These are phyloP conservation scores for Eucommia ulmoides DNA, from an alignment of 257 asterid genomes.

Conservation along the genomic window DNA sequence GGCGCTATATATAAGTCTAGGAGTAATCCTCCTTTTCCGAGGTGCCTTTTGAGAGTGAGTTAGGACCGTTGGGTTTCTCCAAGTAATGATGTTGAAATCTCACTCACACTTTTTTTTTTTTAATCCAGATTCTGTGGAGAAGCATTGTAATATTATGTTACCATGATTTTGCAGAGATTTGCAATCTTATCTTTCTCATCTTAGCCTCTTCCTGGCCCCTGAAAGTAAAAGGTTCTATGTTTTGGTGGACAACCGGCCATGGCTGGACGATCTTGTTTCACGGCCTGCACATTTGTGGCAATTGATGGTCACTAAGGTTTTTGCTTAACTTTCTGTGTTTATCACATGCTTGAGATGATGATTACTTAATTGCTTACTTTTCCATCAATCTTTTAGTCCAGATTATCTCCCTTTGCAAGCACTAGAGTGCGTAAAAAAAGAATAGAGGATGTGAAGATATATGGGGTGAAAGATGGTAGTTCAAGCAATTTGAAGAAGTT, in stretches of 20 bases:
- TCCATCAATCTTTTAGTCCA: conserved; percentile 36
- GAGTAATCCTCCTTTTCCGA: no score
- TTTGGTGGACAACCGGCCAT: conserved; percentile 90
- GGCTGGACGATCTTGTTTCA: conserved; percentile 75
- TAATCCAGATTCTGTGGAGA: no score
- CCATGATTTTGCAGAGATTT: conserved; percentile 69
- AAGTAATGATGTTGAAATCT: background rate
- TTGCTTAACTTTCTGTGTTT: conserved; percentile 11
- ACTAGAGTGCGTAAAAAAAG: conserved; percentile 49
- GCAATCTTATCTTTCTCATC: conserved; percentile 94
- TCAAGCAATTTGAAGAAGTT: conserved; percentile 27
- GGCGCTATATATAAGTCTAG: no score
- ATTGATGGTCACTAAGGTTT: conserved; percentile 92
- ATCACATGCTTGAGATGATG: background rate
- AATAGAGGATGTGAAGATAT: conserved; percentile 24
- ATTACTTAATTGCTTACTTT: background rate
- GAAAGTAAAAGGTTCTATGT: conserved; percentile 68
- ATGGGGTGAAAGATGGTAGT: conserved; percentile 29
- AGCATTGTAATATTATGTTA: background rate
- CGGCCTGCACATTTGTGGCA: conserved; percentile 89
- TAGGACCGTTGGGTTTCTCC: background rate
- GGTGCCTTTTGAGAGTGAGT: no score
- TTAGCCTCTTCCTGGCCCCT: conserved; percentile 63
- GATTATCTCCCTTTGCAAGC: conserved; percentile 91
- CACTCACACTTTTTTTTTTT: background rate